Base-by-base conservation (phyloP, 169 alveolate species). In the Cryptosporidium baileyi region DNA sequence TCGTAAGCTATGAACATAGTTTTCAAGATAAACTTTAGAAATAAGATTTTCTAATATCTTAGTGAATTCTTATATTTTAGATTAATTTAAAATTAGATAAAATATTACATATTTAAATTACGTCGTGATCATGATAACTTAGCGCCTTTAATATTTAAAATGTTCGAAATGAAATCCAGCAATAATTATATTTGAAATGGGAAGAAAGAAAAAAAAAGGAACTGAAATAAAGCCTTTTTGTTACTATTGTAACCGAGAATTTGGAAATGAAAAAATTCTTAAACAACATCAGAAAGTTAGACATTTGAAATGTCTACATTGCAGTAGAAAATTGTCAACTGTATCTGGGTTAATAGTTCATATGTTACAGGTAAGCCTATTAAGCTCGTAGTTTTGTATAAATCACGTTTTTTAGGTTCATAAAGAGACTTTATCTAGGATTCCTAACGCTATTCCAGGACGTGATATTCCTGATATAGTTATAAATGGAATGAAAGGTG, bases 401-500 rank as follows among this genome's bases (percentile, higher is more conserved):
- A 89, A 38, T 80, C 82, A 7, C 15, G 24, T 9, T 61, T 36
- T 91, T 19, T 92, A 95, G 94, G 99, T 97, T 3, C 99, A 97
- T 89, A 92, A 96, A 88, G 94, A 93, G 63, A 91, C 91, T 63
- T 89, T 92, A 63, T 80, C 91, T 51, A 92, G 94, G 63, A 99
- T 97, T 24, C 99, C 99, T 38, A 96, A 96, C 88, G 98, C 99
- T 0, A 91, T 96, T 67, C 94, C 96, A 24, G 98, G 99, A 51
- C 91, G 99, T 74, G 99, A 97, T 80, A 90, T 95, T 51, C 91
- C 96, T 28, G 98, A 94, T 63, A 85, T 96, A 15, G 93, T 95
- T 43, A 95, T 97, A 38, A 97, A 96, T 91, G 99, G 99, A 13
- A 97, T 97, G 99, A 95, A 96, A 63, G 99, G 99, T 28, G 97